phyloP scores from a whole-genome alignment of 495 filamentous ascomycete species.

The Bacidia rubella region DNA sequence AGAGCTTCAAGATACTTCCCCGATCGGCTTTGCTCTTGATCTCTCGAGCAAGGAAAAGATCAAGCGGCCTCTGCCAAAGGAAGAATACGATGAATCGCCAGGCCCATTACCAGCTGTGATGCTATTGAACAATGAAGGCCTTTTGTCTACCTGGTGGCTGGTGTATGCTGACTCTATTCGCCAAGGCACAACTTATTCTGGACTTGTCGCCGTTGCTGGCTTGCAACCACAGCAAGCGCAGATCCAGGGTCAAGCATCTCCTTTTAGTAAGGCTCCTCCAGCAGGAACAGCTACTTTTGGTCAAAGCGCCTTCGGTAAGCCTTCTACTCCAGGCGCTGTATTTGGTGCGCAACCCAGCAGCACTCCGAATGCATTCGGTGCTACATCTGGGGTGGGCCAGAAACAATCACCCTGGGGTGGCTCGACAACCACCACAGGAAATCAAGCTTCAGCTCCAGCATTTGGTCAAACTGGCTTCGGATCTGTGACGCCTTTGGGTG shows the following conservation, averaged over 20 bases:
- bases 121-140: slow-evolving; percentile 78
- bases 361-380: slow-evolving; percentile 26
- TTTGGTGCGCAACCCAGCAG: slow-evolving; percentile 2
- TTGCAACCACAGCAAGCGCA: slow-evolving; percentile 24
- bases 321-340: slow-evolving; percentile 5
- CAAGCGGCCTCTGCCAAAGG: slow-evolving; percentile 58
- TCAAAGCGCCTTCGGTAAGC: slow-evolving; percentile 24
- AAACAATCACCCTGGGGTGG: slow-evolving; percentile 21
- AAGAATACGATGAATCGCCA: slow-evolving; percentile 61
- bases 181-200: slow-evolving; percentile 55
- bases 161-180: slow-evolving; percentile 78
- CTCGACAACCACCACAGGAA: neutral
- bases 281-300: slow-evolving; percentile 18
- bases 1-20: slow-evolving; percentile 52
- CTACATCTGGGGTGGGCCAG: slow-evolving; percentile 21
- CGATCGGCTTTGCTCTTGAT: slow-evolving; percentile 71
- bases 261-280: slow-evolving; percentile 18
- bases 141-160: slow-evolving; percentile 79
- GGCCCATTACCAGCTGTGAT: slow-evolving; percentile 77
- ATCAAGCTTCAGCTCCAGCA: slow-evolving; percentile 17
- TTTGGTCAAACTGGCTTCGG: slow-evolving; percentile 39
- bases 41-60: slow-evolving; percentile 71
- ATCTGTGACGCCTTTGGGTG: slow-evolving; percentile 27
- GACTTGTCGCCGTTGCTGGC: slow-evolving; percentile 39
- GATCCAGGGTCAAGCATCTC: slow-evolving; percentile 18